Base-by-base conservation (phyloP, 2,329 filamentous ascomycete genomes). In the Teratosphaeria zuluensis region DNA sequence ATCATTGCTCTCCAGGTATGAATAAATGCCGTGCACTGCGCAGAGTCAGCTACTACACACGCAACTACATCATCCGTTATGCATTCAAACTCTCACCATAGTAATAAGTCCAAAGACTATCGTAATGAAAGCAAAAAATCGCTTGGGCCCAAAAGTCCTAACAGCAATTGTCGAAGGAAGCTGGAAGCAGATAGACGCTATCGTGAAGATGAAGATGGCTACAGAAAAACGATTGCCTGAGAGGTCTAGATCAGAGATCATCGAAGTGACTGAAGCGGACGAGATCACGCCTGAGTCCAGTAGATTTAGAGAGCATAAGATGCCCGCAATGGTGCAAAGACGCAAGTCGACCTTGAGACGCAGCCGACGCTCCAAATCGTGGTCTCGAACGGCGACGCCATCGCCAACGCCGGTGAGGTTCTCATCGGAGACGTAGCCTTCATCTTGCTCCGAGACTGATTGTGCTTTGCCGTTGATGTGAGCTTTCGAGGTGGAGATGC, bases 151-250 rank as follows among this genome's bases (percentile, higher is more conserved):
- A 54, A 87, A 76, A 1, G 82, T 79, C 53, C 86, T 79, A 31
- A 88, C 83, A 1, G 84, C 82, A 52, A 89, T 78, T 0, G 86
- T 89, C 1, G 83, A 84, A 0, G 86, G 86, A 7, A 89, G 74
- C 69, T 89, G 86, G 66, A 87, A 88, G 9, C 80, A 79, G 48
- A 89, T 85, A 65, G 80, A 84, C 4, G 85, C 78, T 58, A 89
- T 79, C 9, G 86, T 88, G 72, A 89, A 88, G 69, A 89, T 87
- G 74, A 89, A 86, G 59, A 90, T 89, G 24, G 84, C 80, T 4
- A 89, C 80, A 1, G 84, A 86, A 64, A 86, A 89, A 46, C 85
- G 78, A 62, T 85, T 83, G 24, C 85, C 85, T 9, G 82, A 78
- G 12, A 89, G 75, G 16, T 80, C 78, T 51, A 89, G 76, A 66